phyloP scores from a whole-genome alignment of 108 stramenopile genomes.

The Chaetoceros muelleri region DNA sequence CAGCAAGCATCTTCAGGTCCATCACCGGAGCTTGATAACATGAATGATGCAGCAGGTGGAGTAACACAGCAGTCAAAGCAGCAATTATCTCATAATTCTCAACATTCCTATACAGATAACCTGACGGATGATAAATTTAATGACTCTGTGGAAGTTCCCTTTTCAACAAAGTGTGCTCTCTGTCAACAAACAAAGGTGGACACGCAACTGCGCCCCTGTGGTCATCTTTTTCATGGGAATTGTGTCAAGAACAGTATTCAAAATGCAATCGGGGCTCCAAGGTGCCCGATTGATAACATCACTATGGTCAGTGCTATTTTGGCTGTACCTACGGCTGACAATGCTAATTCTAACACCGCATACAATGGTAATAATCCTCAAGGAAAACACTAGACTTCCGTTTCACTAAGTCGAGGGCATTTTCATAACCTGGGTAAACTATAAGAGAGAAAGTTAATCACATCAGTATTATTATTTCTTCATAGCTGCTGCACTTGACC shows the following conservation, averaged over 20 bases:
- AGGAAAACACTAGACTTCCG: too few species aligned
- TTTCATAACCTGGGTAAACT: too few species aligned
- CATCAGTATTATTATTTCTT: too few species aligned
- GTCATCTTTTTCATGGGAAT: conserved; percentile 82
- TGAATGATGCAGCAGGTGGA: conserved; percentile 1
- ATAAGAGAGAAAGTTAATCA: too few species aligned
- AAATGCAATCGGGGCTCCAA: conserved; percentile 51
- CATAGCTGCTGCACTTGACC: too few species aligned
- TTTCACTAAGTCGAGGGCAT: too few species aligned
- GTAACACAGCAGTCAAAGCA: conserved; percentile 15
- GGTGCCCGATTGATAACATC: conserved; percentile 64
- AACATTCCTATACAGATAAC: conserved; percentile 12
- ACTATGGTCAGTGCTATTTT: conserved; percentile 73
- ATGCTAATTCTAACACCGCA: too few species aligned
- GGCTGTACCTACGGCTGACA: conserved; percentile 74
- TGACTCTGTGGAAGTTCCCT: conserved; percentile 67
- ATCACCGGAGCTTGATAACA: too few species aligned
- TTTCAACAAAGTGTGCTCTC: conserved; percentile 58
- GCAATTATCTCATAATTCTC: conserved; percentile 5
- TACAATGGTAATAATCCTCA: too few species aligned
- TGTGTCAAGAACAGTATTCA: conserved; percentile 81
- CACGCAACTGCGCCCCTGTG: conserved; percentile 86
- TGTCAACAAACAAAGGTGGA: conserved; percentile 66
- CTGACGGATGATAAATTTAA: conserved; percentile 1
- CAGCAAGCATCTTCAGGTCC: too few species aligned